Evolutionary conservation across 2,329 filamentous ascomycete species (phyloP).

Genomic region (Phyllosticta citriasiana): DNA sequence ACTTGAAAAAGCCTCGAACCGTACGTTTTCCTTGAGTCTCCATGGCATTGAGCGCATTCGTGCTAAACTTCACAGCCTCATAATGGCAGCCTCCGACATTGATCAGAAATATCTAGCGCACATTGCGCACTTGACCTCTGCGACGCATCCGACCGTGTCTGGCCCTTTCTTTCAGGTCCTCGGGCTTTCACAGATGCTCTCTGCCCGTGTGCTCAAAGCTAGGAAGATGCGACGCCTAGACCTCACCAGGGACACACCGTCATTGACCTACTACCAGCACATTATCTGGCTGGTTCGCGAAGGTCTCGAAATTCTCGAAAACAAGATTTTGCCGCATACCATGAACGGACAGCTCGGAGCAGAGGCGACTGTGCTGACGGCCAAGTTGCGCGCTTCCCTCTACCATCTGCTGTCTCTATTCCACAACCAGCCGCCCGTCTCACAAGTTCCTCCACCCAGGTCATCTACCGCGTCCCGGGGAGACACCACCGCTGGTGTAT

Average conservation of each 20-base stretch:
- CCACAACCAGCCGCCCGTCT: slow-evolving; percentile 74
- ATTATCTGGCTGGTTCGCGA: slow-evolving; percentile 95
- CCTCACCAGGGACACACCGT: slow-evolving; percentile 64
- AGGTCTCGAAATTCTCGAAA: slow-evolving; percentile 76
- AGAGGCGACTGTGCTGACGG: slow-evolving; percentile 80
- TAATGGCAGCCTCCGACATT: slow-evolving; percentile 92
- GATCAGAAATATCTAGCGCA: slow-evolving; percentile 94
- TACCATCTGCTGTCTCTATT: slow-evolving; percentile 96
- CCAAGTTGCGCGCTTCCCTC: slow-evolving; percentile 87
- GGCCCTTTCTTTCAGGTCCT: slow-evolving; percentile 82
- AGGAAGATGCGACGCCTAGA: slow-evolving; percentile 78
- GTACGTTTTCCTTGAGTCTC: background rate
- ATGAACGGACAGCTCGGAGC: slow-evolving; percentile 62
- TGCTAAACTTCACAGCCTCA: slow-evolving; percentile 15
- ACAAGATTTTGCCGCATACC: slow-evolving; percentile 65
- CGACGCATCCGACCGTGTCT: slow-evolving; percentile 69
- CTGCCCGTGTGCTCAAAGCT: slow-evolving; percentile 71
- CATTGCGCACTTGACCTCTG: slow-evolving; percentile 70
- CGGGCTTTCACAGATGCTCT: slow-evolving; percentile 80
- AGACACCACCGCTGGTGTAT: background rate
- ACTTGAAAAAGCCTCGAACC: background rate
- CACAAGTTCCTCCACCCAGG: background rate
- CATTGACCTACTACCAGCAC: slow-evolving; percentile 74
- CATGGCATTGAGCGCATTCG: background rate
- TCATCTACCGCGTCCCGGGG: slow-evolving; percentile 30